Evolutionary conservation across 345 rosid genomes (phyloP), one percentile per base, ranked within the genome.

Genomic region (Boechera divaricarpa): DNA sequence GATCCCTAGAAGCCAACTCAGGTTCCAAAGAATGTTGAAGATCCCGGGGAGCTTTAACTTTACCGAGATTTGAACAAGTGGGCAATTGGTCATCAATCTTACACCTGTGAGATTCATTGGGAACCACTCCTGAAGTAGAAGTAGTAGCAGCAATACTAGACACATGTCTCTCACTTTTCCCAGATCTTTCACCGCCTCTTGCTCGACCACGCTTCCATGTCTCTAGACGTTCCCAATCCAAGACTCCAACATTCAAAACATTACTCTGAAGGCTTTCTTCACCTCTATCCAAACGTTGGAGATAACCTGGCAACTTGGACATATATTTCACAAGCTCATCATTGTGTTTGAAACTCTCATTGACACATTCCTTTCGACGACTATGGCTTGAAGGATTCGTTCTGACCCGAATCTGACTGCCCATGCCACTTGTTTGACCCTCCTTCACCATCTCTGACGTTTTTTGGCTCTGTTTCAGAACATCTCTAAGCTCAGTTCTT

Each of bases 241-340:
- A 79, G 77, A 94, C 98, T 56, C 98, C 97, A 42, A 92, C 84
- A 84, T 88, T 89, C 82, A 92, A 74, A 70, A 86, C 93, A 74
- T 88, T 89, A 59, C 81, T 93, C 52, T 86, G 86, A 8, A 72
- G 13, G n/a, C 78, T 80, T 57, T 84, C 89, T 58, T 72, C 73
- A 39, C 76, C 81, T 54, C 52, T 84, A 48, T 88, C 90, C 63
- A 82, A 24, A 18, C 72, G 82, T 84, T 89, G 92, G 69, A 90
- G 92, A 82, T 86, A 91, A 76, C 77, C 77, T 1, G 97, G 94
- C 85, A 94, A 78, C 75, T 84, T 80, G 0, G 95, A 88, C 97
- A 94, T 94, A 78, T 90, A 84, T 80, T 77, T 92, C 68, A 94
- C 83, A 44, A 90, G 84, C 86, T 92, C 97, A 67, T 89, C 97